These are phyloP conservation scores for Carallia brachiata DNA, from an alignment of 345 rosid species.

Conservation along the genomic window DNA sequence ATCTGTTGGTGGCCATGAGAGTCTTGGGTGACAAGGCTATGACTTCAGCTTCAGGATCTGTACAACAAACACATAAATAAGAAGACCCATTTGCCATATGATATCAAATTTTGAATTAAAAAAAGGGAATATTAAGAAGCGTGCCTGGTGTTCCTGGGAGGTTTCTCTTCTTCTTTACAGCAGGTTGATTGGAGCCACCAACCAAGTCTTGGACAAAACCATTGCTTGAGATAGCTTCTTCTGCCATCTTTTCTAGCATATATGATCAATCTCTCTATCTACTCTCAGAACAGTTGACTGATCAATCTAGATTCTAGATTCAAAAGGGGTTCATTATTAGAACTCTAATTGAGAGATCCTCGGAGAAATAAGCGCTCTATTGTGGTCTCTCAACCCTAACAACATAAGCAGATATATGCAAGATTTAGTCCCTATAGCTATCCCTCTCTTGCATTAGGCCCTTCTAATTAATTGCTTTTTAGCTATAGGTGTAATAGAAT, in stretches of 20 bases:
- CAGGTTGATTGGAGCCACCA: slow-evolving; percentile 45
- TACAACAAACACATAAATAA: not conserved
- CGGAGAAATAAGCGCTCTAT: slow-evolving; percentile 7
- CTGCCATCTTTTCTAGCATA: slow-evolving; percentile 29
- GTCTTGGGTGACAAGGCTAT: slow-evolving; percentile 94
- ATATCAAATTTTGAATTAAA: not conserved
- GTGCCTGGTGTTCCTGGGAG: slow-evolving; percentile 97
- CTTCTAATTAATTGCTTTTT: slow-evolving; percentile 28
- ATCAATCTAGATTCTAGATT: not conserved
- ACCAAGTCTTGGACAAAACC: slow-evolving; percentile 30
- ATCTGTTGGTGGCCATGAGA: slow-evolving; percentile 97
- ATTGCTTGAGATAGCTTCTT: slow-evolving; percentile 40
- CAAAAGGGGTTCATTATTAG: too few species aligned
- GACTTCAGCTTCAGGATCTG: slow-evolving; percentile 99
- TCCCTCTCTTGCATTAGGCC: slow-evolving; percentile 17
- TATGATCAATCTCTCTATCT: slow-evolving; percentile 4
- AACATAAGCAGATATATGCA: slow-evolving; percentile 35
- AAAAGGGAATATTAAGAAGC: slow-evolving; percentile 2
- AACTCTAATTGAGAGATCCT: slow-evolving; percentile 21
- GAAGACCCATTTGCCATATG: not conserved
- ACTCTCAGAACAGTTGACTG: slow-evolving; percentile 4
- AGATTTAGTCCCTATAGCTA: slow-evolving; percentile 27
- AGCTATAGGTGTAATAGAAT: slow-evolving; percentile 28
- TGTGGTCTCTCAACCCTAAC: slow-evolving; percentile 33
- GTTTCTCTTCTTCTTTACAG: slow-evolving; percentile 79